phyloP scores from a whole-genome alignment of 2,329 filamentous ascomycete species.

The Chaetomiaceae sp. region DNA sequence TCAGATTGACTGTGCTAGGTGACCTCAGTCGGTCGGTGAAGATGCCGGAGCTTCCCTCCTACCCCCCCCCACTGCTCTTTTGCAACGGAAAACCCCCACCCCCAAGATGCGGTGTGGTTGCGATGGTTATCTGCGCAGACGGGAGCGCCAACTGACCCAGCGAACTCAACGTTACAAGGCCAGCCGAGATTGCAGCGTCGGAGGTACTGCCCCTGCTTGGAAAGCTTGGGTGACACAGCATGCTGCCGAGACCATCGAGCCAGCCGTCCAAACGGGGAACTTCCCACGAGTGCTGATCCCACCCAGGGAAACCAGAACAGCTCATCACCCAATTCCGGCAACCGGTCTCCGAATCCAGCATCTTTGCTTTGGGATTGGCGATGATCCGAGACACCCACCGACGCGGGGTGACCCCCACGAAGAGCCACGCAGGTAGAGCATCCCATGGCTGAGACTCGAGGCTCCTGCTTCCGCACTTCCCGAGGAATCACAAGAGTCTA shows the following conservation, averaged over 20 bases:
- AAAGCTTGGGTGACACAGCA: constrained; percentile 1
- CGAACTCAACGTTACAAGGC: not conserved
- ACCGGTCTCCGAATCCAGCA: no score
- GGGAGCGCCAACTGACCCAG: no score
- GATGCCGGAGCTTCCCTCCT: not conserved
- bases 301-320: not conserved
- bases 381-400: no score
- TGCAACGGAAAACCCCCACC: not conserved
- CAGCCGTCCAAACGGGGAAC: not conserved
- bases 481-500: not conserved
- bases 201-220: not conserved
- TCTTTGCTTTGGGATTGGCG: no score
- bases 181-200: not conserved
- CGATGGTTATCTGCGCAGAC: no score
- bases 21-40: no score
- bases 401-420: not conserved
- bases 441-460: not conserved
- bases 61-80: not conserved
- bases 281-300: not conserved
- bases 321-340: no score
- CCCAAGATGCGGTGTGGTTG: not conserved
- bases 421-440: not conserved
- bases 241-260: not conserved
- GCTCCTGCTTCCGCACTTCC: not conserved
- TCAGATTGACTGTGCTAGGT: not conserved